Base-by-base conservation (phyloP, 352 stramenopile species). In the Globisporangium parvum region DNA sequence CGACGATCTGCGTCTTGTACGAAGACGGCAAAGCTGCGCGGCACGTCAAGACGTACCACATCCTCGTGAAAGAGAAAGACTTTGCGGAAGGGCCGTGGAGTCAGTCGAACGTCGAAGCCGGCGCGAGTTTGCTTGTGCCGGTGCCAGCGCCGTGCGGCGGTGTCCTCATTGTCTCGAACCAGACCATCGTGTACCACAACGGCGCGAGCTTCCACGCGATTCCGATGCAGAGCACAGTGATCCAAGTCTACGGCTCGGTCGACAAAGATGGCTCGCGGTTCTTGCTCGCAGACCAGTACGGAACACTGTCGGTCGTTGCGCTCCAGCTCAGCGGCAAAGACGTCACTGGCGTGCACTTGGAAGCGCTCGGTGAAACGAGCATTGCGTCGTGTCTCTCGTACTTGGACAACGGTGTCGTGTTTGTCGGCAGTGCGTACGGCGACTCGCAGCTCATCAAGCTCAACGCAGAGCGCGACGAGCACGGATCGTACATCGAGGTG, bases 401-500 rank as follows among this genome's bases (percentile, higher is more conserved):
- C 57, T 70, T 98, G 33, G 92, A 97, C 61, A 95, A 98, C 52
- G 95, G 95, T 40, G 78, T 97, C 17, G 89, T 98, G 4, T 99
- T 98, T 77, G 88, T 98, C 42, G 96, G 95, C 44, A 98, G 88
- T 65, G 80, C 80, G 15, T 96, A 97, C 58, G 96, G 93, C 2
- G 95, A 99, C 70, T 98, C 89, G 51, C 95, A 98, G 66, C 65
- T 99, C 47, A 83, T 99, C 60, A 95, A 97, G 70, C 85, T 99
- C 17, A 82, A 87, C 55, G 59, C 75, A 2, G 74, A 92, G 31
- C 73, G 70, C 2, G 86, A 95, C 53, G 78, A 91, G 21, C 63
- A 77, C n/a, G 81, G 67, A 55, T 96, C 63, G 9, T 98, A 98
- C 67, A 63, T 98, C 24, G 81, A 96, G 57, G 84, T 98, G 0